phyloP scores from a whole-genome alignment of 805 yeast genomes.

The Starmerella stigmatis region DNA sequence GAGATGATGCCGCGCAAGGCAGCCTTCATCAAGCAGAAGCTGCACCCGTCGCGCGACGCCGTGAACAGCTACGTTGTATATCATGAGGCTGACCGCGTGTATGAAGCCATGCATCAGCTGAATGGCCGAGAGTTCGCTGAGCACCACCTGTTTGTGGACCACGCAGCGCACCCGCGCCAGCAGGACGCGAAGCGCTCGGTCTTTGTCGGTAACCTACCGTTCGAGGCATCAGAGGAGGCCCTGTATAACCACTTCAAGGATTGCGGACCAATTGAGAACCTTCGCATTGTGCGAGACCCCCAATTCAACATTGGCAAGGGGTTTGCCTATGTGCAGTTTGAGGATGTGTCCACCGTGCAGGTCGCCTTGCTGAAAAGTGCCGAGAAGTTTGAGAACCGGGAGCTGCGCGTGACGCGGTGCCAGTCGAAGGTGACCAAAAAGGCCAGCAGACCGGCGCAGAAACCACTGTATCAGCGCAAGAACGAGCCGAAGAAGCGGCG shows the following conservation, averaged over 20 bases:
- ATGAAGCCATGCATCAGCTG: conserved; percentile 35
- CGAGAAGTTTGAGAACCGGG: conserved; percentile 47
- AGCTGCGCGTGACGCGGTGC: conserved; percentile 67
- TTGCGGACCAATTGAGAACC: conserved; percentile 70
- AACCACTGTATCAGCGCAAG: conserved; percentile 14
- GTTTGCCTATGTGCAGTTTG: conserved; percentile 89
- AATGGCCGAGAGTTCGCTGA: conserved; percentile 61
- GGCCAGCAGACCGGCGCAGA: conserved; percentile 5
- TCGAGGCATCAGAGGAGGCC: conserved; percentile 83
- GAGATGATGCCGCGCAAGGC: conserved; percentile 85
- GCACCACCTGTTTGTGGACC: conserved; percentile 82
- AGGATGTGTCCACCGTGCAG: conserved; percentile 52
- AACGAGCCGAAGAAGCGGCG: conserved; percentile 13
- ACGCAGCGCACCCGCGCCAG: conserved; percentile 80
- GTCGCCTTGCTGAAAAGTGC: conserved; percentile 73
- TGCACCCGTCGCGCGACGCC: conserved; percentile 67
- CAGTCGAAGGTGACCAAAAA: conserved; percentile 28
- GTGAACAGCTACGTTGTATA: conserved; percentile 85
- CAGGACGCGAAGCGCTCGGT: conserved; percentile 76
- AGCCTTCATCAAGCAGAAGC: conserved; percentile 70
- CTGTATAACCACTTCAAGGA: conserved; percentile 69
- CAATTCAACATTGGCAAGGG: conserved; percentile 96
- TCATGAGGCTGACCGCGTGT: conserved; percentile 38
- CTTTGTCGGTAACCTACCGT: conserved; percentile 88
- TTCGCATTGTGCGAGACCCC: conserved; percentile 81